Evolutionary conservation across 768 basidiomycete genomes (phyloP), one percentile per base, ranked within the genome.

Genomic region (Termitomyces titanicus): DNA sequence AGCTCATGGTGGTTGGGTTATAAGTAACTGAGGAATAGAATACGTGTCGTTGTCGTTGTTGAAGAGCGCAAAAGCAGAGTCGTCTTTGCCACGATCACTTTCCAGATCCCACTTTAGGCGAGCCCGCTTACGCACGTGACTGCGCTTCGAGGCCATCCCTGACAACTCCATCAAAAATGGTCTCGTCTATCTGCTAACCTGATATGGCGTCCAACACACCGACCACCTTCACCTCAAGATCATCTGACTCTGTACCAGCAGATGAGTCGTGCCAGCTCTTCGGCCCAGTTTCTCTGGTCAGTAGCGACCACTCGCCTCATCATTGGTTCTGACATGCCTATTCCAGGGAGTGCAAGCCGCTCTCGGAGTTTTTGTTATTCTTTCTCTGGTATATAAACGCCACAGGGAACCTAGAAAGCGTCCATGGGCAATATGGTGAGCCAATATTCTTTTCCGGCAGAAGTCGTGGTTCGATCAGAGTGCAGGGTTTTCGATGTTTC

Each of bases 381-480:
- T 85, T 17, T 93, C 92, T 2, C 76, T 98, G 45, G 80, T 98
- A 5, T 85, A 86, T 65, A 98, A 98, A 68, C 79, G 96, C 54
- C 89, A 95, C 54, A 76, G 90, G 61, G 96, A 98, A 73, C 76
- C 79, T 25, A 86, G 85, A 15, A 92, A 86, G 67, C 82, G 96
- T 27, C 89, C 86, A 18, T 98, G 96, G 96, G 78, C 80, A 62
- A 96, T 97, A 73, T 98, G 96, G 93, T 89, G 62, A 55, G 83
- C 66, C 22, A 5, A 18, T 59, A 47, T 38, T 18, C 13, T 25
- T 56, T 42, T 43, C 22, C 45, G 35, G 6, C 40, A 24, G 10
- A 47, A 39, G 37, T 18, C 39, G 11, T 45, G 13, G 35, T 46
- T 62, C 65, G 43, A 64, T 48, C n/a, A 54, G 18, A 46, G 60